phyloP scores from a whole-genome alignment of 1,139 yeast species.

The Kurtzmaniella natalensis region DNA sequence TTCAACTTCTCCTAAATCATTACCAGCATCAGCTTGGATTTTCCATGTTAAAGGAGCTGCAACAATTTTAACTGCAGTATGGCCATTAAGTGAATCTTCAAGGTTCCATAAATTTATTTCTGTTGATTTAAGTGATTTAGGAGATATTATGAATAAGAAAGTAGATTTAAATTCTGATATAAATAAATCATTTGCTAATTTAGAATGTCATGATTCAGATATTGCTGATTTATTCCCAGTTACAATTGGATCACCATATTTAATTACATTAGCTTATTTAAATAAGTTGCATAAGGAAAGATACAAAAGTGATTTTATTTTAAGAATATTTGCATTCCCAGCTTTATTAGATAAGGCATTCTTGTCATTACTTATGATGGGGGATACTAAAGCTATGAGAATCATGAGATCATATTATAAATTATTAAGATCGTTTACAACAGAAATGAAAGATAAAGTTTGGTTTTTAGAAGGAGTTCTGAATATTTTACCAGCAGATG shows the following conservation, averaged over 20 bases:
- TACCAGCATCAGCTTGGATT: constrained; percentile 95
- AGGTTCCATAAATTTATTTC: constrained; percentile 70
- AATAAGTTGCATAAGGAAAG: constrained; percentile 81
- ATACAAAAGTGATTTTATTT: constrained; percentile 77
- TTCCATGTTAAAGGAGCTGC: constrained; percentile 97
- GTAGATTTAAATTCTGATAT: constrained; percentile 22
- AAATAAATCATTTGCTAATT: constrained; percentile 46
- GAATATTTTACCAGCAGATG: constrained; percentile 78
- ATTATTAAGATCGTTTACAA: constrained; percentile 72
- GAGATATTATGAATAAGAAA: constrained; percentile 64
- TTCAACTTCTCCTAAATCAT: constrained; percentile 53
- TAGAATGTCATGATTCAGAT: constrained; percentile 77
- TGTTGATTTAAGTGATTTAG: constrained; percentile 78
- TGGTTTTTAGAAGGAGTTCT: constrained; percentile 96
- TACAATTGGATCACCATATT: constrained; percentile 75
- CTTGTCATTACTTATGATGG: constrained; percentile 70
- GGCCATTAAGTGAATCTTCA: constrained; percentile 83
- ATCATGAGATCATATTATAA: constrained; percentile 87
- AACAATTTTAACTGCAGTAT: constrained; percentile 87
- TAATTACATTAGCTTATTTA: constrained; percentile 79
- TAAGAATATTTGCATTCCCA: constrained; percentile 89
- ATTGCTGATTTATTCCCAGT: constrained; percentile 85
- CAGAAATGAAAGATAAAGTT: constrained; percentile 81
- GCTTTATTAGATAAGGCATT: constrained; percentile 81
- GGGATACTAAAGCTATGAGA: constrained; percentile 83